Base-by-base conservation (phyloP, 371 early-diverging fungal species). In the Sporodiniella umbellata region DNA sequence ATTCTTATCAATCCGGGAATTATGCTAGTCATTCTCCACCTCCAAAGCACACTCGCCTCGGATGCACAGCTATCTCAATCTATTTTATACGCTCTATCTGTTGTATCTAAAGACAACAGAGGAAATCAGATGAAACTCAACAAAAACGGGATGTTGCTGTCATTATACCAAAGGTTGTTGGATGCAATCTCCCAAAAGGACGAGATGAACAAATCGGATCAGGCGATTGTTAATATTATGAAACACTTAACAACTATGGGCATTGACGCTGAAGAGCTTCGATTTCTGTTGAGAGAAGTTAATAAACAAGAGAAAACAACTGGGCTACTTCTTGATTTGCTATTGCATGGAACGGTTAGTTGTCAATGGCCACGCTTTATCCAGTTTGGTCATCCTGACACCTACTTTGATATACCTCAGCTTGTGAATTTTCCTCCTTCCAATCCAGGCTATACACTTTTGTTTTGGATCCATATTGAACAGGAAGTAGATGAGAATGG, bases 321-420 rank as follows among this genome's bases (percentile, higher is more conserved):
- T 17, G 49, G 51, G 6, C 3, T 8, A 7, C 42, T 78, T 31
- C 57, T 84, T 58, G 84, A 86, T 23, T 53, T 85, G 33, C 58
- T 88, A 11, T 56, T 86, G 2, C 81, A 84, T 35, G 83, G 80
- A 2, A 68, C 81, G 0, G 66, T 75, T 17, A 73, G 72, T 18
- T 81, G 86, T 46, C 65, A 81, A 26, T 82, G 81, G 75, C 90
- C 89, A 1, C 70, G 72, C 11, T 86, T 88, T 51, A 71, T 88
- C 12, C 86, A 86, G 33, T 86, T 90, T 53, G 80, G 83, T 42
- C 48, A 58, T 46, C 63, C 72, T 10, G 57, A 62, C 42, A 68
- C 71, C 23, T 77, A 70, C 0, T 53, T 80, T 5, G 78, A 75
- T 45, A 62, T 80, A 40, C 70, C 50, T 39, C 57, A 25, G 11